phyloP scores from a whole-genome alignment of 179 eudicot genomes.

The Beta lomatogona region DNA sequence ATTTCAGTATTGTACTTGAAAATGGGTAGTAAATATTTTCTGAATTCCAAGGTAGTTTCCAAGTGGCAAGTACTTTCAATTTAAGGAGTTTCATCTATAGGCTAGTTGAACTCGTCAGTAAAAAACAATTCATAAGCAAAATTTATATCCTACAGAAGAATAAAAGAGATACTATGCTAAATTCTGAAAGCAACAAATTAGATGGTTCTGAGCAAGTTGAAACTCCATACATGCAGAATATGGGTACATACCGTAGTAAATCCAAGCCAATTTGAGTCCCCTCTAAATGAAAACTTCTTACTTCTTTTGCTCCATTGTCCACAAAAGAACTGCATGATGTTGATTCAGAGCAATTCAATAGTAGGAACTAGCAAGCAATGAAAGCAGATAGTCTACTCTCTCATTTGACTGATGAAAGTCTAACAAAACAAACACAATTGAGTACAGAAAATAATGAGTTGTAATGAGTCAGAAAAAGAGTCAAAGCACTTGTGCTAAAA shows the following conservation, averaged over 20 bases:
- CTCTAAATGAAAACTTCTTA: conserved; percentile 62
- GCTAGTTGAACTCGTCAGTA: background rate
- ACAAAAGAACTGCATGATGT: conserved; percentile 51
- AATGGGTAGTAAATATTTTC: no score
- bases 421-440: background rate
- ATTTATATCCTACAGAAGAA: no score
- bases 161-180: background rate
- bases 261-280: conserved; percentile 82
- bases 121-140: background rate
- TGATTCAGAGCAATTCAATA: background rate
- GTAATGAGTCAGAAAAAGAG: no score
- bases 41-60: background rate
- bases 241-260: conserved; percentile 51
- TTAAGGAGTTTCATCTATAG: background rate
- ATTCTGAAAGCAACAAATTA: background rate
- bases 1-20: background rate
- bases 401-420: background rate
- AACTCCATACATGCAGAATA: conserved; percentile 2
- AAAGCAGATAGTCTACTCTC: background rate
- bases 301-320: conserved; percentile 59
- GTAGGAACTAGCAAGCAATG: background rate
- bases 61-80: background rate
- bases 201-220: background rate
- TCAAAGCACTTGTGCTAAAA: no score
- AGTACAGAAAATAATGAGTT: background rate